Evolutionary conservation across 2,329 filamentous ascomycete species (phyloP).

Genomic region (Pseudodiploospora longispora): DNA sequence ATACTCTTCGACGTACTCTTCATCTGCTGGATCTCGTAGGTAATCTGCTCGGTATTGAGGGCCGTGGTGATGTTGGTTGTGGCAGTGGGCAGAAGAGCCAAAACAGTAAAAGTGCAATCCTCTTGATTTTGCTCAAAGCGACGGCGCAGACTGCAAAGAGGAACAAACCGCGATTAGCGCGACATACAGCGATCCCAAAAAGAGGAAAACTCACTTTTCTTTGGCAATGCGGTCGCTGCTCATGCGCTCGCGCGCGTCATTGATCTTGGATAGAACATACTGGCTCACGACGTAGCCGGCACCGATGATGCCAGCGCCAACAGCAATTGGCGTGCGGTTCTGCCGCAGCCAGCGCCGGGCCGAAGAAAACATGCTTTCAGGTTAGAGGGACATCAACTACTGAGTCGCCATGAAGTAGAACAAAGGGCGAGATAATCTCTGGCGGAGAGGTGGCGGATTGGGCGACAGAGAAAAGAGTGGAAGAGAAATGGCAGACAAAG

Average conservation of each 20-base stretch:
- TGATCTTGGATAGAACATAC: conserved; percentile 86
- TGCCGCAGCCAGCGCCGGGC: conserved; percentile 86
- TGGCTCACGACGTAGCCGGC: conserved; percentile 87
- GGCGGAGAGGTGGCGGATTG: no score
- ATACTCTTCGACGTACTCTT: conserved; percentile 58
- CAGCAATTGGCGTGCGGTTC: conserved; percentile 81
- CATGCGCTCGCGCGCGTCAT: conserved; percentile 92
- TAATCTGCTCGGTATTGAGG: conserved; percentile 86
- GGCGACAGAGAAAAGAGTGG: no score
- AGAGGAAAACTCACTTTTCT: conserved; percentile 65
- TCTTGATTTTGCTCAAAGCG: conserved; percentile 99
- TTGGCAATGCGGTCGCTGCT: conserved; percentile 90
- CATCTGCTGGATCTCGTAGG: conserved; percentile 89
- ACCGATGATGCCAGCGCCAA: conserved; percentile 80
- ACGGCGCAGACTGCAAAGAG: conserved; percentile 66
- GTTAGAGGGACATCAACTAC: conserved; percentile 5
- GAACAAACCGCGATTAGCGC: neutral
- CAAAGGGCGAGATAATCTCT: no score
- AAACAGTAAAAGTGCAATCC: conserved; percentile 94
- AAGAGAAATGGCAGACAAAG: no score
- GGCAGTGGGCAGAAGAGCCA: conserved; percentile 88
- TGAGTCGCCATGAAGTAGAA: neutral
- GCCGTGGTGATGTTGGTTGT: conserved; percentile 82
- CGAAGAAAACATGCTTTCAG: conserved; percentile 50
- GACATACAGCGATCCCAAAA: neutral